Percentiles rank a stretch among this genome's conserved stretches.
phyloP scores from a whole-genome alignment of 2,329 filamentous ascomycete species.

The Alternaria panax region DNA sequence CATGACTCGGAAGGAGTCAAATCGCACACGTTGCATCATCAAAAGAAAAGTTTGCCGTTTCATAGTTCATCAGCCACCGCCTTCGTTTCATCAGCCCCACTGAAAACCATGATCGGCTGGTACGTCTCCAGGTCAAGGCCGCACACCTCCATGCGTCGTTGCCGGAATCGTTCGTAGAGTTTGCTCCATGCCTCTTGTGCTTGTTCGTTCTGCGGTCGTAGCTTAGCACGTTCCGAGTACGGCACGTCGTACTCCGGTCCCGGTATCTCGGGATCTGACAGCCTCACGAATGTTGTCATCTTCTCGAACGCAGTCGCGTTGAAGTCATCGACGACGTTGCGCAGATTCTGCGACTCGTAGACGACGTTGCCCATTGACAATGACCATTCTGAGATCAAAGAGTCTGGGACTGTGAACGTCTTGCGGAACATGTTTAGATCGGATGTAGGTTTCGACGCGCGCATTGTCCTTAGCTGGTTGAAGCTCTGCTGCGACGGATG shows the following conservation, averaged over 20 bases:
- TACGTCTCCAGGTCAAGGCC: constrained; percentile 60
- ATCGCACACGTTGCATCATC: constrained; percentile 4
- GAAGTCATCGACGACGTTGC: constrained; percentile 46
- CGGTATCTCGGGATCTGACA: constrained; percentile 57
- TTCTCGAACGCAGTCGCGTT: constrained; percentile 55
- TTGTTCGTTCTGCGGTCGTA: constrained; percentile 56
- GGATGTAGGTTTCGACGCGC: constrained; percentile 31
- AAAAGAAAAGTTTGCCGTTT: constrained; percentile 9
- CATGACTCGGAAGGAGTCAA: constrained; percentile 3
- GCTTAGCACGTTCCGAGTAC: constrained; percentile 49
- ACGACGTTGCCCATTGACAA: constrained; percentile 50
- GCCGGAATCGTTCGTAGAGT: constrained; percentile 59
- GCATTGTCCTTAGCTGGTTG: constrained; percentile 40
- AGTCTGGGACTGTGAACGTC: constrained; percentile 39
- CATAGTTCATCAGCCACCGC: constrained; percentile 17
- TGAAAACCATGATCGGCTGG: constrained; percentile 32
- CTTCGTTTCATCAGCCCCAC: constrained; percentile 10
- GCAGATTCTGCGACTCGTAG: constrained; percentile 45
- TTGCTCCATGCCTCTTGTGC: constrained; percentile 59
- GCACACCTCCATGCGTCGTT: constrained; percentile 61
- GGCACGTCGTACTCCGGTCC: constrained; percentile 61
- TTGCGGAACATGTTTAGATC: constrained; percentile 47
- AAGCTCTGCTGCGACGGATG: constrained; percentile 46
- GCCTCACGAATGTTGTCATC: constrained; percentile 55
- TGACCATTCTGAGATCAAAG: constrained; percentile 50